A percentile compares a stretch with the other conserved stretches of the same genome.
phyloP scores from a whole-genome alignment of 1,284 basidiomycete genomes.

The Irpex sp. region DNA sequence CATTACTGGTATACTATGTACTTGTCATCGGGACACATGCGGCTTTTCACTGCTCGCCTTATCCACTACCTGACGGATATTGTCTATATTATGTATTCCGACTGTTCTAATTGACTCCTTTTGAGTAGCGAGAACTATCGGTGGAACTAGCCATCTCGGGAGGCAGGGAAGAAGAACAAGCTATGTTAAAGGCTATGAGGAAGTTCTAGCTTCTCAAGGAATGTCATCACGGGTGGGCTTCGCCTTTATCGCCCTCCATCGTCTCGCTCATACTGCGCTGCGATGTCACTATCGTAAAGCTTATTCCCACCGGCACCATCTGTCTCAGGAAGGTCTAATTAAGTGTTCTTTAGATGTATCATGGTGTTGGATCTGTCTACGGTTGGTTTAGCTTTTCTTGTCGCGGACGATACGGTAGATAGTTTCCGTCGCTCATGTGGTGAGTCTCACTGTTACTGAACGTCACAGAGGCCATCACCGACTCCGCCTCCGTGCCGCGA shows the following conservation, averaged over 20 bases:
- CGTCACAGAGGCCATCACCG: not conserved
- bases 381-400: not conserved
- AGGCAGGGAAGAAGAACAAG: not conserved
- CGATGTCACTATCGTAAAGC: not conserved
- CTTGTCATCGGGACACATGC: not conserved
- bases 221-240: not conserved
- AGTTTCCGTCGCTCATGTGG: too few relatives aligned
- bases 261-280: not conserved
- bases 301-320: not conserved
- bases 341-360: not conserved
- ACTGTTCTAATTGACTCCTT: not conserved
- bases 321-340: not conserved
- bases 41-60: too few relatives aligned
- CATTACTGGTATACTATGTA: not conserved
- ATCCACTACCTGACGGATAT: not conserved
- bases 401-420: not conserved
- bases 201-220: not conserved
- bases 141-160: not conserved
- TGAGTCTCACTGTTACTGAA: too few relatives aligned
- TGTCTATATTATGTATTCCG: not conserved
- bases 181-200: not conserved
- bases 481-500: not conserved
- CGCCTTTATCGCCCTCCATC: not conserved
- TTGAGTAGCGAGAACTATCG: not conserved
- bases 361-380: not conserved